phyloP scores from a whole-genome alignment of 805 yeast genomes.

The Candida maesae region DNA sequence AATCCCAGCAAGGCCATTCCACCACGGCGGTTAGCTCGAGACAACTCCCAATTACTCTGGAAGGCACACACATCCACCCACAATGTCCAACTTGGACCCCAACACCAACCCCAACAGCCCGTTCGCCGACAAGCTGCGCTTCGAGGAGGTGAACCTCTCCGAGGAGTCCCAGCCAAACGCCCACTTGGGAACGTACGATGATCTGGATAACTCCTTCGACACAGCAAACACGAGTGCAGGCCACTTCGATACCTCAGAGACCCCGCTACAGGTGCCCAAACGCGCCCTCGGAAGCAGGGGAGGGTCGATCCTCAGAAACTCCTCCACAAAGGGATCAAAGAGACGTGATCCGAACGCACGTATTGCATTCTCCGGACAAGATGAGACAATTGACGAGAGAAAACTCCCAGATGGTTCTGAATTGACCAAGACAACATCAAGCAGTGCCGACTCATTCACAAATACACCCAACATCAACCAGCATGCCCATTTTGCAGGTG shows the following conservation, averaged over 20 bases:
- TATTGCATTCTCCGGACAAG: constrained; percentile 23
- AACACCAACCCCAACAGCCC: constrained; percentile 25
- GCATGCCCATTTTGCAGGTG: constrained; percentile 22
- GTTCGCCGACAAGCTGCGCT: constrained; percentile 24
- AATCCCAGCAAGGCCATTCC: too few species aligned
- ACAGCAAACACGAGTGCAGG: constrained; percentile 4
- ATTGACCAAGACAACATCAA: constrained; percentile 17
- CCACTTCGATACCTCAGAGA: constrained; percentile 2
- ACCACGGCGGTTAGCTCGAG: not conserved
- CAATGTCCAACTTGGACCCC: constrained; percentile 11
- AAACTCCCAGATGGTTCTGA: constrained; percentile 9
- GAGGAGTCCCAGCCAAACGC: constrained; percentile 11
- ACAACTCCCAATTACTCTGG: too few species aligned
- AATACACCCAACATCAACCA: constrained; percentile 26
- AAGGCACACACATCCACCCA: too few species aligned
- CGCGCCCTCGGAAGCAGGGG: constrained; percentile 8
- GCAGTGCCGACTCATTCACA: constrained; percentile 19
- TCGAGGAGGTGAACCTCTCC: constrained; percentile 26
- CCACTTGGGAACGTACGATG: not conserved
- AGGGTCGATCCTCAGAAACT: constrained; percentile 25
- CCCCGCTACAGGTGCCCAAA: constrained; percentile 13
- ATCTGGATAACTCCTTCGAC: constrained; percentile 6
- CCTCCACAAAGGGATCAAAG: constrained; percentile 2
- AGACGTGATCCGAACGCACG: constrained; percentile 21
- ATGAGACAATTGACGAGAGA: constrained; percentile 18